Conservation (phyloP, 1,284 basidiomycete species). For the Ceratobasidium sp. region DNA sequence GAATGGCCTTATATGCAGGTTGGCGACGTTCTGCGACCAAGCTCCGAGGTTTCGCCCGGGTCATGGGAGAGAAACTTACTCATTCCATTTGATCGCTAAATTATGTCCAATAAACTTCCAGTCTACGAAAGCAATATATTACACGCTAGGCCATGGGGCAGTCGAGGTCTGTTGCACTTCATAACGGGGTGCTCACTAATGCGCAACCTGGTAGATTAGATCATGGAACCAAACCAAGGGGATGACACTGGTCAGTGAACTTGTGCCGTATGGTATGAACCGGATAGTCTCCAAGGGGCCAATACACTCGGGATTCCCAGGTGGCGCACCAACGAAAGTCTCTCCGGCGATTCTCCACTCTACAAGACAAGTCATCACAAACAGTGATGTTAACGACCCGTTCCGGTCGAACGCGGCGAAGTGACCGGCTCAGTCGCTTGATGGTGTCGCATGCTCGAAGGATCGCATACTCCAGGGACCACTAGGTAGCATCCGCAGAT, state of each 20-base stretch:
- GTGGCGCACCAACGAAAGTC: slow-evolving; percentile 22
- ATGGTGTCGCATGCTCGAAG: background rate
- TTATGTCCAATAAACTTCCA: background rate
- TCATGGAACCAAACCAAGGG: too few species aligned
- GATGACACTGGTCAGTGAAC: background rate
- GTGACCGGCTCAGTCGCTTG: slow-evolving; percentile 2
- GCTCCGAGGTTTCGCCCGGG: slow-evolving; percentile 36
- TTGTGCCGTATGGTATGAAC: slow-evolving; percentile 21
- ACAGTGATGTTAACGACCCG: slow-evolving; percentile 4
- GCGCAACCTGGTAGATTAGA: slow-evolving; percentile 19
- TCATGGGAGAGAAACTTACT: slow-evolving; percentile 16
- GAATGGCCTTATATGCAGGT: background rate
- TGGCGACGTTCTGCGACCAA: background rate
- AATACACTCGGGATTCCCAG: slow-evolving; percentile 32
- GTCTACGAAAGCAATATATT: background rate
- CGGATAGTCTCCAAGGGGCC: slow-evolving; percentile 11
- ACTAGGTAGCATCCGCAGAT: slow-evolving; percentile 13
- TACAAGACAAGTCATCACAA: slow-evolving; percentile 13
- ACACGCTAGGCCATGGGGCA: background rate
- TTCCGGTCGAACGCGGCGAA: slow-evolving; percentile 22
- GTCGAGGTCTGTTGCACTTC: background rate
- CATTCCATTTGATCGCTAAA: background rate
- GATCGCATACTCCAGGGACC: slow-evolving; percentile 26
- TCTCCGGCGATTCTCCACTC: slow-evolving; percentile 22
- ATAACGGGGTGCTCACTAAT: slow-evolving; percentile 37